Evolutionary conservation across 2,329 filamentous ascomycete genomes (phyloP), one percentile per base, ranked within the genome.

Genomic region (Paraphoma chrysanthemicola): DNA sequence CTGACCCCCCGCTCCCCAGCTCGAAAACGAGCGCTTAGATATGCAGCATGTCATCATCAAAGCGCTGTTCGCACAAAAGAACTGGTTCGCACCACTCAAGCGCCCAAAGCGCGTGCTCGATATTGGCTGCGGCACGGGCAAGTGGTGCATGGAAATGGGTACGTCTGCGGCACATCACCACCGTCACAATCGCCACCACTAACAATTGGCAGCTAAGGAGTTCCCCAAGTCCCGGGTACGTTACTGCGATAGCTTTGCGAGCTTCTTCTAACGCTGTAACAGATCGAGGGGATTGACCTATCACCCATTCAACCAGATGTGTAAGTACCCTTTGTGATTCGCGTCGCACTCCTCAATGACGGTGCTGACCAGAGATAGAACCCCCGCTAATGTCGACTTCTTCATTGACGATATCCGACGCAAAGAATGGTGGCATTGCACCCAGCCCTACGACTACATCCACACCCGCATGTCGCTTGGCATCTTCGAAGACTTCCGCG

Each of bases 341-440:
- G 8, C 12, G 14, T 10, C 44, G 45, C 23, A 11, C 39, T 10
- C 39, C 23, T 23, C 12, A 42, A 42, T 42, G 16, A 42, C 16
- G 16, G 16, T 8, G 14, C 48, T 56, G 23, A 59, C 18, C 18
- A 46, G 11, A 7, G 29, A 4, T 31, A 75, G 74, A 62, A 68
- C 92, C 0, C 90, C 90, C 0, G 83, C 85, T 16, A 93, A 93
- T 60, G 88, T 92, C 12, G 85, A 87, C 59, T 93, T 93, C 63
- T 86, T 87, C 57, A 83, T 93, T 44, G 89, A 92, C 68, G 90
- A 93, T 69, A 81, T 83, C 48, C 85, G 87, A 67, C 78, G 81
- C 1, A 79, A 61, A 9, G 83, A 89, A 53, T 88, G 86, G 86
- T 77, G 84, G 76, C 69, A 85, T 76, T 77, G 80, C 5, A 54